Percentiles rank a stretch among this genome's conserved stretches.
These are phyloP conservation scores for Cynara cardunculus DNA, from an alignment of 129 eudicot genomes.

Conservation along the genomic window DNA sequence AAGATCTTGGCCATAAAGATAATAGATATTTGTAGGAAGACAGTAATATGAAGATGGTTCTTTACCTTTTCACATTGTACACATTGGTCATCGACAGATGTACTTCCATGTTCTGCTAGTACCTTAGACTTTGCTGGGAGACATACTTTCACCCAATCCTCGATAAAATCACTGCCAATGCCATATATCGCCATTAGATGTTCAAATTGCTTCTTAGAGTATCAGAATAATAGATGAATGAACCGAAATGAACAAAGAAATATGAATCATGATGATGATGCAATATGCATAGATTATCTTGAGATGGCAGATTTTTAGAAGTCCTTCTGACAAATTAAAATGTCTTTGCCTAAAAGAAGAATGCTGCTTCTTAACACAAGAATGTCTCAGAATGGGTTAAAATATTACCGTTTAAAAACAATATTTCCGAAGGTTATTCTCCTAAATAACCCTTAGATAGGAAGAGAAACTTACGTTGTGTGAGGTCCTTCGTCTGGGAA, in stretches of 20 bases:
- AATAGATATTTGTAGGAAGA: neutral
- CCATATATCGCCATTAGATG: neutral
- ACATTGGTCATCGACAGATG: constrained; percentile 58
- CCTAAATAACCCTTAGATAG: neutral
- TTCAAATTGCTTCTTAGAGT: neutral
- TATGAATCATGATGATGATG: neutral
- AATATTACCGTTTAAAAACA: neutral
- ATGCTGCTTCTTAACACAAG: neutral
- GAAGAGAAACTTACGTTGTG: constrained; percentile 48
- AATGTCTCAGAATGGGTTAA: neutral
- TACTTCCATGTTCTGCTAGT: constrained; percentile 29
- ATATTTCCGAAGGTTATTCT: neutral
- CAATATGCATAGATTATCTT: neutral
- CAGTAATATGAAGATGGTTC: neutral
- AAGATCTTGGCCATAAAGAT: neutral
- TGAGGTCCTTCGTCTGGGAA: constrained; percentile 70
- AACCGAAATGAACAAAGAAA: neutral
- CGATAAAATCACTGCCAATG: constrained; percentile 95
- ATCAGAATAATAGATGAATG: neutral
- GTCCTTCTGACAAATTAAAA: neutral
- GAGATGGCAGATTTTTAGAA: neutral
- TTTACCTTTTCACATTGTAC: constrained; percentile 72
- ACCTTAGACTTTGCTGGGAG: constrained; percentile 82
- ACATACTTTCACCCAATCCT: constrained; percentile 83
- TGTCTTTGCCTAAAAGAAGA: neutral